These are phyloP conservation scores for Penstemon davidsonii DNA, from an alignment of 257 asterid genomes.

Conservation along the genomic window DNA sequence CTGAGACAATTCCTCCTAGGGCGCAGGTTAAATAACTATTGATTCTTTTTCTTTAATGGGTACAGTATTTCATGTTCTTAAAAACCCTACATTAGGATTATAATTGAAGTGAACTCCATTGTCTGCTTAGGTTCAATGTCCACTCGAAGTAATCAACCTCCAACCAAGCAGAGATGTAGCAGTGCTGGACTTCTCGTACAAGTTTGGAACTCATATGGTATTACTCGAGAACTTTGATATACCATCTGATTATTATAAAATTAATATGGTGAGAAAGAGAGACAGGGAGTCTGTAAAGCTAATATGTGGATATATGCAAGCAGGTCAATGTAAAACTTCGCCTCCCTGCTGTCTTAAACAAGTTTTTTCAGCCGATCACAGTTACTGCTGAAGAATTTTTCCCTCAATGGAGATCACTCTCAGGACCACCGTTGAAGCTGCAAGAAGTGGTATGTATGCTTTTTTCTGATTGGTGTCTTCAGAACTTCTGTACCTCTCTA, in stretches of 20 bases:
- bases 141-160: conserved; percentile 82
- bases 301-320: conserved; percentile 26
- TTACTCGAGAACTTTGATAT: conserved; percentile 17
- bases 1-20: conserved; percentile 93
- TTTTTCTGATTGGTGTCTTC: conserved; percentile 11
- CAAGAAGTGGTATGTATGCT: conserved; percentile 84
- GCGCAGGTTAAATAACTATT: conserved; percentile 67
- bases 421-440: conserved; percentile 93
- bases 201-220: conserved; percentile 75
- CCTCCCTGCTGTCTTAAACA: conserved; percentile 84
- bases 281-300: conserved; percentile 25
- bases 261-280: no score
- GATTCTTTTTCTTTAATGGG: conserved; percentile 5
- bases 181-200: conserved; percentile 85
- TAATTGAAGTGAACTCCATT: conserved; percentile 20
- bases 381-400: conserved; percentile 88
- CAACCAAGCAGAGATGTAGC: conserved; percentile 90
- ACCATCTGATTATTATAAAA: no score
- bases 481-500: not conserved
- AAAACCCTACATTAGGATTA: conserved; percentile 1
- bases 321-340: conserved; percentile 92
- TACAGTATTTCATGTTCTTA: conserved; percentile 2
- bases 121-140: conserved; percentile 79
- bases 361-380: conserved; percentile 75
- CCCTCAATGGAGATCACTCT: conserved; percentile 94